phyloP scores from a whole-genome alignment of 2,329 filamentous ascomycete species.

The Neofusicoccum umdonicola region DNA sequence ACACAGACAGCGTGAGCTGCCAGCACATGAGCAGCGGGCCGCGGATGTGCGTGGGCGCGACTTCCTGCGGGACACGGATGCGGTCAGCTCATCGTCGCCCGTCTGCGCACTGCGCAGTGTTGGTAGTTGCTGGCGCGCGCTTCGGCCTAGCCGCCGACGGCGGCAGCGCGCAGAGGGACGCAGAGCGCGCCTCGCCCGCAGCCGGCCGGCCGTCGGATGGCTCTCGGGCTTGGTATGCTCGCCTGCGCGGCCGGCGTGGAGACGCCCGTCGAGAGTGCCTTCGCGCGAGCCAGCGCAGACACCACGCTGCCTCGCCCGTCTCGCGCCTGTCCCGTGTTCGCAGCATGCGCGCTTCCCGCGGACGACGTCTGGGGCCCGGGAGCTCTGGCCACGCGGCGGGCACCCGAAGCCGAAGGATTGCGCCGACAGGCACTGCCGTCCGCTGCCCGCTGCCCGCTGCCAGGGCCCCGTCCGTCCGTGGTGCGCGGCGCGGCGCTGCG shows the following conservation, averaged over 20 bases:
- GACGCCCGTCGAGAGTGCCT: too few relatives aligned
- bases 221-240: too few relatives aligned
- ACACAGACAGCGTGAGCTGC: constrained; percentile 39
- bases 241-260: too few relatives aligned
- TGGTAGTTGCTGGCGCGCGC: background rate
- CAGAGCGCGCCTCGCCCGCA: too few relatives aligned
- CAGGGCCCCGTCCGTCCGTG: too few relatives aligned
- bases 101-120: background rate
- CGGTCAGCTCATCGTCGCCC: background rate
- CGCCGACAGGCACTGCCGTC: background rate
- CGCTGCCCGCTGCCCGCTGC: background rate
- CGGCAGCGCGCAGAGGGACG: too few relatives aligned
- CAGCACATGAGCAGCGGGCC: constrained; percentile 41
- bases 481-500: too few relatives aligned
- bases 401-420: background rate
- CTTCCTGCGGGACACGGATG: constrained; percentile 20
- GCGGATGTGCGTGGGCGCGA: constrained; percentile 33
- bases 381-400: constrained; percentile 8
- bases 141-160: too few relatives aligned
- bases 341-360: background rate
- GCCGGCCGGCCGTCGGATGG: too few relatives aligned
- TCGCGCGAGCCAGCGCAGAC: too few relatives aligned
- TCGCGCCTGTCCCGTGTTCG: background rate
- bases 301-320: background rate
- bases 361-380: background rate